Percentiles rank a stretch among this genome's conserved stretches.
Evolutionary conservation across 768 basidiomycete species (phyloP).

Genomic region (Kwoniella sp.): DNA sequence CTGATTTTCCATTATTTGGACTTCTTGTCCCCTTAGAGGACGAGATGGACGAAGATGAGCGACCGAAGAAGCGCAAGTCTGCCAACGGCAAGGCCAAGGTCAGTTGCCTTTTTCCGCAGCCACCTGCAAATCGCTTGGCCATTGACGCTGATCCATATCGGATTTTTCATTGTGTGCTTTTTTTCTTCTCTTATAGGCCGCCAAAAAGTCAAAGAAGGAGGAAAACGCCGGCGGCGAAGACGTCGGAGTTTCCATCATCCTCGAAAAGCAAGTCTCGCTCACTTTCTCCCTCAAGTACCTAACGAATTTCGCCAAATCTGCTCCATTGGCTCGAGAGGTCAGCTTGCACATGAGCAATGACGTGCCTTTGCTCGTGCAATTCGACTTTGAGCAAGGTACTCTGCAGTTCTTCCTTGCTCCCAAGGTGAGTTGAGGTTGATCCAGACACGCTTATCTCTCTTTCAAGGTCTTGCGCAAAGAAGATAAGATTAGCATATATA

Average conservation of each 20-base stretch:
- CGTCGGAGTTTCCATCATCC: slow-evolving; percentile 68
- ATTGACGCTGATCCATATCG: too few species aligned
- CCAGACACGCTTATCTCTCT: too few species aligned
- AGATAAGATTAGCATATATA: too few species aligned
- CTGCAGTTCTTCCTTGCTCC: slow-evolving; percentile 96
- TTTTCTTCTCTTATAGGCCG: slow-evolving; percentile 22
- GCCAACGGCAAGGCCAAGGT: slow-evolving; percentile 54
- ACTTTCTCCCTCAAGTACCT: slow-evolving; percentile 98
- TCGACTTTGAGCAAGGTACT: slow-evolving; percentile 81
- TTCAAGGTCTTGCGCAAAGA: too few species aligned
- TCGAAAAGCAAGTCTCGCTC: slow-evolving; percentile 84
- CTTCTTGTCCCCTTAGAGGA: slow-evolving; percentile 35
- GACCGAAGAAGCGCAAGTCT: slow-evolving; percentile 51
- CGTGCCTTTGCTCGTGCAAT: slow-evolving; percentile 83
- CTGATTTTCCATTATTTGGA: not conserved
- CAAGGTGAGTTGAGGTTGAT: slow-evolving; percentile 64
- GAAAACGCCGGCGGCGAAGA: slow-evolving; percentile 35
- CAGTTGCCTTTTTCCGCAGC: slow-evolving; percentile 1
- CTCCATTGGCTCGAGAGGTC: slow-evolving; percentile 70
- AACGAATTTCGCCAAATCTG: slow-evolving; percentile 91
- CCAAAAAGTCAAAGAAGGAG: slow-evolving; percentile 49
- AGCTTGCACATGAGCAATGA: slow-evolving; percentile 89
- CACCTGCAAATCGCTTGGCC: too few species aligned
- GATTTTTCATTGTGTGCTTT: too few species aligned
- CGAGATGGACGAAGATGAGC: slow-evolving; percentile 56